These are phyloP conservation scores for Pleurotus djamor DNA, from an alignment of 768 basidiomycete species.

Conservation along the genomic window DNA sequence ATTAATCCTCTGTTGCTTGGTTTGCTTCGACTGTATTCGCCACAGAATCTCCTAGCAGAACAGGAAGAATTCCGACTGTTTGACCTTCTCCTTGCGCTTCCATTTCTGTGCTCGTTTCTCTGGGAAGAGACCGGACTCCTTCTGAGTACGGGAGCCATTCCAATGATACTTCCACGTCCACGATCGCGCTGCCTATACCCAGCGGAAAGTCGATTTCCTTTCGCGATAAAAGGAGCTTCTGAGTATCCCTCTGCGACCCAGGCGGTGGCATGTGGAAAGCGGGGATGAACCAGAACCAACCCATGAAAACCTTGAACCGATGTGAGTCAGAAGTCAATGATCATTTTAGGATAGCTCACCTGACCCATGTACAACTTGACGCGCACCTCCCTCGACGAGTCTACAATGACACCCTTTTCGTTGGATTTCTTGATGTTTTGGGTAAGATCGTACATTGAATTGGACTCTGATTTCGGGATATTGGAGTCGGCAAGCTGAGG, in stretches of 20 bases:
- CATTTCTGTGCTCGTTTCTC: not conserved
- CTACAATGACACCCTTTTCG: slow-evolving; percentile 51
- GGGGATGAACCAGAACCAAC: slow-evolving; percentile 88
- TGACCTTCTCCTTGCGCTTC: not conserved
- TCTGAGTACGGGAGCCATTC: slow-evolving; percentile 32
- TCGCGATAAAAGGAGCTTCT: slow-evolving; percentile 43
- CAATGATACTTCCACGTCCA: slow-evolving; percentile 67
- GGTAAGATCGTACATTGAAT: slow-evolving; percentile 41
- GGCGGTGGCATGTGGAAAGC: slow-evolving; percentile 71
- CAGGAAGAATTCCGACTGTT: not conserved
- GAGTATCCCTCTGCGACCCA: slow-evolving; percentile 13
- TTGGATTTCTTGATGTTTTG: slow-evolving; percentile 13
- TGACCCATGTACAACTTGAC: slow-evolving; percentile 73
- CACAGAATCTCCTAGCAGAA: not conserved
- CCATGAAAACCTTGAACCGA: slow-evolving; percentile 58
- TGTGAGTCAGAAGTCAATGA: not conserved
- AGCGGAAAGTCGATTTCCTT: slow-evolving; percentile 79
- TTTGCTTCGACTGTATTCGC: not conserved
- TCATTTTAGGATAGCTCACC: slow-evolving; percentile 29
- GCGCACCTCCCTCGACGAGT: slow-evolving; percentile 66
- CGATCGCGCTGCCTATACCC: slow-evolving; percentile 64
- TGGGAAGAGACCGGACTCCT: not conserved
- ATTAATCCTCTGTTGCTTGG: slow-evolving; percentile 1
- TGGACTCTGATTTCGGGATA: slow-evolving; percentile 35
- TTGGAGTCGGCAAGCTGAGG: slow-evolving; percentile 20